Evolutionary conservation across 108 stramenopile species (phyloP), one percentile per base, ranked within the genome.

Genomic region (Parietichytrium sp.): DNA sequence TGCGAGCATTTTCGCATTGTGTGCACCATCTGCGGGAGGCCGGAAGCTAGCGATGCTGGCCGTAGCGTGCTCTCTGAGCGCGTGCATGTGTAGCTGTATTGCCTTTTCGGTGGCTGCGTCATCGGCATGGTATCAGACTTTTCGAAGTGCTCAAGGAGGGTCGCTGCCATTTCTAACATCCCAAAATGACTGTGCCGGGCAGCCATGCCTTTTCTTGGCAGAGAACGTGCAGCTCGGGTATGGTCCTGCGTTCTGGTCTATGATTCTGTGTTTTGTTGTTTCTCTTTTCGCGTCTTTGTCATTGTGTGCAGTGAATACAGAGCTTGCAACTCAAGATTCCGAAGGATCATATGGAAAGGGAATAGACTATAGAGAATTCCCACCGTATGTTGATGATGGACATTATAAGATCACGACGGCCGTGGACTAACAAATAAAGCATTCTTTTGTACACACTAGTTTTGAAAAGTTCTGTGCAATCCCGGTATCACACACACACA

Each of bases 141-240:
- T 72, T 16, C 61, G 61, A 13, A 10, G 38, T 0, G 61, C 38
- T n/a, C 13, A 16, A 6, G 20, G 15, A 33, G n/a, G n/a, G n/a
- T 10, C 61, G 61, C 61, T 72, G 38, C 61, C 61, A 6, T 72
- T 72, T 27, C 36, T 72, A 16, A 42, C 61, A 7, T n/a, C n/a
- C n/a, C 16, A 33, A 6, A 20, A 12, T 20, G 15, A 45, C 20
- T 72, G 61, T 42, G n/a, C n/a, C n/a, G n/a, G n/a, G n/a, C n/a
- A n/a, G n/a, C n/a, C n/a, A n/a, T n/a, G n/a, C 33, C 20, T 72
- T 12, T 72, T 25, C 61, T 42, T 72, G 38, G 20, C 36, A 10
- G 23, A 33, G 33, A n/a, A n/a, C n/a, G n/a, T n/a, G n/a, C 6
- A n/a, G 38, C 36, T 72, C 38, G 6, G 23, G 6, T 72, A 42